Conservation (phyloP, 1,284 basidiomycete species). For the Hemileia vastatrix region DNA sequence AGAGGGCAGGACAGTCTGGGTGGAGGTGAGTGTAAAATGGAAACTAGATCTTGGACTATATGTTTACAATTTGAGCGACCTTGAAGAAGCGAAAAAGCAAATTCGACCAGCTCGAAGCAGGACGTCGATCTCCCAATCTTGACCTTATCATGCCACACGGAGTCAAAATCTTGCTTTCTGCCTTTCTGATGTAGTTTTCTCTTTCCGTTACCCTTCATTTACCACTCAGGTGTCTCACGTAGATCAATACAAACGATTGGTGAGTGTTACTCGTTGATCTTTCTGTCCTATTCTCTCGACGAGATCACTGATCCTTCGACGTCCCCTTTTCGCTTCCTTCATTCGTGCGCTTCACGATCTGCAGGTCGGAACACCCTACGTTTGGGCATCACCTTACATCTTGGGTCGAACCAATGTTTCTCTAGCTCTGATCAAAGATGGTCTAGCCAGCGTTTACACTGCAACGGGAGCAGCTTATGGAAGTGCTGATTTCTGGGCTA, state of each 20-base stretch:
- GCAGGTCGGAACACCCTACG: constrained; percentile 38
- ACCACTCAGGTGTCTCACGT: no score
- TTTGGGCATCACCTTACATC: constrained; percentile 37
- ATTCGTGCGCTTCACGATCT: not conserved
- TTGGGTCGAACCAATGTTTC: constrained; percentile 40
- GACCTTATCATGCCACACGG: no score
- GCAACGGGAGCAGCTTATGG: constrained; percentile 39
- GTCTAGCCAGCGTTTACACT: constrained; percentile 40
- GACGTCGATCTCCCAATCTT: no score
- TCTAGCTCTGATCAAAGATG: constrained; percentile 34
- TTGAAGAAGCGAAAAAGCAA: no score
- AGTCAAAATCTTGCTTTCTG: no score
- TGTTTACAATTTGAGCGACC: no score
- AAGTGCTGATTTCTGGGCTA: constrained; percentile 31
- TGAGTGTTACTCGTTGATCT: not conserved
- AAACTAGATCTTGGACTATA: no score
- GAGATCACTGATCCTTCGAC: not conserved
- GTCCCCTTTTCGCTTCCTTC: not conserved
- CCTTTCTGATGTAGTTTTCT: no score
- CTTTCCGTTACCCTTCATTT: no score
- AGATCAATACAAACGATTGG: no score
- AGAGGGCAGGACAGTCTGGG: constrained; percentile 26
- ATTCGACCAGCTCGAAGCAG: no score
- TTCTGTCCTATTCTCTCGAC: not conserved
- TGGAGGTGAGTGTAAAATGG: constrained; percentile 14